Conservation (phyloP, 2,329 filamentous ascomycete species). For the Geosmithia morbida region DNA sequence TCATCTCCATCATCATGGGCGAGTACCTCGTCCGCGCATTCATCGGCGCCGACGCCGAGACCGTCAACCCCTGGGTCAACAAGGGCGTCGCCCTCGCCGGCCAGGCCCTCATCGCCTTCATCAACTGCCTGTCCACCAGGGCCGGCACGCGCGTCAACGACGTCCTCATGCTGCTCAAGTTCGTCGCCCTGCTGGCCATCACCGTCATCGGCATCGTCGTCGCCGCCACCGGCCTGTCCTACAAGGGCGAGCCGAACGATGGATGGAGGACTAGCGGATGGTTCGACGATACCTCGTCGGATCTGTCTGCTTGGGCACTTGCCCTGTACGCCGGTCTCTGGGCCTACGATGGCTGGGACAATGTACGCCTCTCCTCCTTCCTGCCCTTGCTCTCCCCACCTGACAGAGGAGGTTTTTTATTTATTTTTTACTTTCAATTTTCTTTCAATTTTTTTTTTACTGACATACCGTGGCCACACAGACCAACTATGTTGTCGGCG, state of each 20-base stretch:
- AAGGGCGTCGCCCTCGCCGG: conserved; percentile 74
- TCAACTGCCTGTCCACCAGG: conserved; percentile 87
- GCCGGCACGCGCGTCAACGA: conserved; percentile 80
- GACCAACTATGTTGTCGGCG: conserved; percentile 96
- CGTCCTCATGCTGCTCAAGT: conserved; percentile 93
- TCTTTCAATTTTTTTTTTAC: not conserved
- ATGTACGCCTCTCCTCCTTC: conserved; percentile 43
- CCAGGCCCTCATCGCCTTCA: conserved; percentile 58
- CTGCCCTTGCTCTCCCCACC: too few relatives aligned
- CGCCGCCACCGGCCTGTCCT: conserved; percentile 70
- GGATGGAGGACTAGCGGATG: conserved; percentile 83
- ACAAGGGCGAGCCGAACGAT: conserved; percentile 56
- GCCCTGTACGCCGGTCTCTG: conserved; percentile 91
- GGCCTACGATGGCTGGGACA: conserved; percentile 99
- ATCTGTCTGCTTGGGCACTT: conserved; percentile 79
- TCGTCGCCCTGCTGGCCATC: conserved; percentile 74
- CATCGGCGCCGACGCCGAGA: conserved; percentile 73
- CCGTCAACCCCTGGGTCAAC: conserved; percentile 74
- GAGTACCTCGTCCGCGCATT: conserved; percentile 88
- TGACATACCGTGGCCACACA: conserved; percentile 19
- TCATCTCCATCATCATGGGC: conserved; percentile 94
- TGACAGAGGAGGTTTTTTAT: too few relatives aligned
- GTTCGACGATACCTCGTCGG: conserved; percentile 74
- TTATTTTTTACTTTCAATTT: too few relatives aligned
- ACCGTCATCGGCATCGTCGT: conserved; percentile 83